Conservation (phyloP, 2,329 filamentous ascomycete genomes). For the Hypoxylon sp. region DNA sequence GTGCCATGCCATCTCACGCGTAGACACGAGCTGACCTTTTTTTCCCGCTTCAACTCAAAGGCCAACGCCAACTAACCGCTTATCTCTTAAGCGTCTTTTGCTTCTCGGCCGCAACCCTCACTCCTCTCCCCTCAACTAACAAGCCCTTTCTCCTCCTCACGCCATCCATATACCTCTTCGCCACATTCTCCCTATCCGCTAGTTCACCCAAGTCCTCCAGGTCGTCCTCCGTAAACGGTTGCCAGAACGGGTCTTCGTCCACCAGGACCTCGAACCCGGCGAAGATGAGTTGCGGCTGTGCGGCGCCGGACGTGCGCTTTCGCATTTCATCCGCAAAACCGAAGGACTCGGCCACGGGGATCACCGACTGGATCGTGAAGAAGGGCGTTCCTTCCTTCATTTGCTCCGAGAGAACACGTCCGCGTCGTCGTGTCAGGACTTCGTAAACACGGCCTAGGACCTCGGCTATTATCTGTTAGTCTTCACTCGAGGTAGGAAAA, state of each 20-base stretch:
- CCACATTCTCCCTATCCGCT: slow-evolving; percentile 94
- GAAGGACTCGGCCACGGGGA: slow-evolving; percentile 95
- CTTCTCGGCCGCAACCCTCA: slow-evolving; percentile 93
- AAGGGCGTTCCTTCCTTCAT: slow-evolving; percentile 97
- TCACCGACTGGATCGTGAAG: slow-evolving; percentile 89
- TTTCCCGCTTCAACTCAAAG: neutral
- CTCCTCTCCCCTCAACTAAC: slow-evolving; percentile 81
- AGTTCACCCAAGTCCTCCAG: slow-evolving; percentile 95
- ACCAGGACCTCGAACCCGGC: slow-evolving; percentile 93
- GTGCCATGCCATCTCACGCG: neutral
- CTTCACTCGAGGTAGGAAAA: slow-evolving; percentile 12
- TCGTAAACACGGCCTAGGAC: slow-evolving; percentile 96
- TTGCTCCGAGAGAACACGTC: slow-evolving; percentile 88
- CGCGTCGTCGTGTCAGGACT: slow-evolving; percentile 94
- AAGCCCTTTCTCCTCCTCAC: slow-evolving; percentile 91
- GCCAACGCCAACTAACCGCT: slow-evolving; percentile 3
- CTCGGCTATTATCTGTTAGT: slow-evolving; percentile 71
- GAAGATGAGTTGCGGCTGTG: slow-evolving; percentile 93
- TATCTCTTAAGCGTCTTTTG: slow-evolving; percentile 78
- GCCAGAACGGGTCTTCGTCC: slow-evolving; percentile 98
- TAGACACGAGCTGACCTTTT: neutral
- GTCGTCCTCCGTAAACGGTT: slow-evolving; percentile 95
- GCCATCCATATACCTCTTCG: slow-evolving; percentile 94
- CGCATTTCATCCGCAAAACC: slow-evolving; percentile 97
- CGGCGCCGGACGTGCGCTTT: slow-evolving; percentile 90